Percentiles rank a stretch among this genome's conserved stretches.
Evolutionary conservation across 2,329 filamentous ascomycete genomes (phyloP).

Genomic region (Ilyonectria robusta): DNA sequence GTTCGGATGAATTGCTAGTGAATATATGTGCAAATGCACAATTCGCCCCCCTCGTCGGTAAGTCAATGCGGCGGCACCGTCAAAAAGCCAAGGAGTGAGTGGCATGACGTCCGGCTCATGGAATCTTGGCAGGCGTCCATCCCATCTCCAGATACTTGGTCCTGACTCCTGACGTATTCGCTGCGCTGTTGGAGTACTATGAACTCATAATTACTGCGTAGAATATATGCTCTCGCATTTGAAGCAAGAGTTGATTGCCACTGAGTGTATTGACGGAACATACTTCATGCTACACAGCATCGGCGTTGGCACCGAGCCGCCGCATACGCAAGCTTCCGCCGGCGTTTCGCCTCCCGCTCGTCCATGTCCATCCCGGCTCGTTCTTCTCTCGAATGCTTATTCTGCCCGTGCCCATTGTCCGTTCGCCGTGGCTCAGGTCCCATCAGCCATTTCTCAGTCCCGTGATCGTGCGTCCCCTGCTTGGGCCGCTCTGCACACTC

Average conservation of each 20-base stretch:
- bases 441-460: background rate
- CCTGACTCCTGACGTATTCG: background rate
- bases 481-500: too few species aligned
- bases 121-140: background rate
- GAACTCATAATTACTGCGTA: too few species aligned
- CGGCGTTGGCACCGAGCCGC: background rate
- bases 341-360: background rate
- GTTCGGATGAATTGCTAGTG: background rate
- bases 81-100: background rate
- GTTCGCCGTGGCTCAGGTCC: background rate
- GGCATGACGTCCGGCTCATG: background rate
- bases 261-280: background rate
- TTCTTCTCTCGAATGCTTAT: background rate
- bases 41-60: background rate
- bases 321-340: background rate
- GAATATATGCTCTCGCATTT: background rate
- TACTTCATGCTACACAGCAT: background rate
- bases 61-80: background rate
- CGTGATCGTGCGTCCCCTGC: background rate
- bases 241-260: background rate
- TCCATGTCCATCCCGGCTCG: background rate
- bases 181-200: background rate
- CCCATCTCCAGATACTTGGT: background rate
- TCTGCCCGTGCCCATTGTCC: background rate
- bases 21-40: background rate